Conservation (phyloP, 345 rosid genomes). For the Eucalyptus shirleyi region DNA sequence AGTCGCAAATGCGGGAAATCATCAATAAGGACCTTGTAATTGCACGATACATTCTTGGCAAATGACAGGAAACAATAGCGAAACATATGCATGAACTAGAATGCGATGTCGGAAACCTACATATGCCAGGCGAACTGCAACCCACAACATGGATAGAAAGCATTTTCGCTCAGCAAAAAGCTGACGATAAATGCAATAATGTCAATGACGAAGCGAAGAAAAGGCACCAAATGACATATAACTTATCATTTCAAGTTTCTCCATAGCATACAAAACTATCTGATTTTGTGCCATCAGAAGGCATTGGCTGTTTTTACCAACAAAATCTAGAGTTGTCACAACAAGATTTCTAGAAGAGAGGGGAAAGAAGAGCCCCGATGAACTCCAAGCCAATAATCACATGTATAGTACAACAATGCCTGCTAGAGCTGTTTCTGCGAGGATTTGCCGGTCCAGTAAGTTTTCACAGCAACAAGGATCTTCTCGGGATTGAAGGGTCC, state of each 20-base stretch:
- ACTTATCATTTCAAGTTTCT: neutral
- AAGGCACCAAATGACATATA: neutral
- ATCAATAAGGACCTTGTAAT: neutral
- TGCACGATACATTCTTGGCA: neutral
- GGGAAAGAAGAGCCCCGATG: neutral
- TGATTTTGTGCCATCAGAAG: neutral
- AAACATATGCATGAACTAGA: neutral
- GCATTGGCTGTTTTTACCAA: neutral
- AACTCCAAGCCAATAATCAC: neutral
- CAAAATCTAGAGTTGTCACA: neutral
- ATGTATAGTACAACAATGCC: neutral
- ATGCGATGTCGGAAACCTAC: neutral
- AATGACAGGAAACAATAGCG: neutral
- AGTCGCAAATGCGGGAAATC: neutral
- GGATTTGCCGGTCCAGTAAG: slow-evolving; percentile 79
- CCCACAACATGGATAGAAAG: neutral
- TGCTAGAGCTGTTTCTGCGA: slow-evolving; percentile 5
- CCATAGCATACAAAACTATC: neutral
- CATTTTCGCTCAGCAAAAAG: neutral
- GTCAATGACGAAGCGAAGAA: neutral
- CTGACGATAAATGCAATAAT: neutral
- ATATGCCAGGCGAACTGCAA: neutral
- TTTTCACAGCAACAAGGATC: slow-evolving; percentile 73
- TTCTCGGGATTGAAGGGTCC: slow-evolving; percentile 97
- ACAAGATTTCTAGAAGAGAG: neutral